Evolutionary conservation across 208 protist genomes (phyloP).

Genomic region (Trypanosoma theileri): DNA sequence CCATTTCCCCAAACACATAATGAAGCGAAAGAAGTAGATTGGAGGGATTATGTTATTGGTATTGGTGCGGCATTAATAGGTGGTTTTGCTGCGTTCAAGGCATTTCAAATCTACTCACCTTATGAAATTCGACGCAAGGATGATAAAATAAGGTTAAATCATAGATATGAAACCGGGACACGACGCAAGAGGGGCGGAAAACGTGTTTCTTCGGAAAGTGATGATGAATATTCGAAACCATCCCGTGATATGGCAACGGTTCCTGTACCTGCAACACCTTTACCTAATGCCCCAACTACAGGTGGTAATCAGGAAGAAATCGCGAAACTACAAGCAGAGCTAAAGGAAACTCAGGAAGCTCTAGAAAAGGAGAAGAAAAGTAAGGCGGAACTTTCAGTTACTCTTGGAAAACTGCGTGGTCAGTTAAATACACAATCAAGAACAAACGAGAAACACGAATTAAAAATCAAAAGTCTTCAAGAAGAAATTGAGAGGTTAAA

Average conservation of each 20-base stretch:
- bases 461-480: conserved; percentile 46
- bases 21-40: conserved; percentile 40
- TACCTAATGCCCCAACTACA: conserved; percentile 1
- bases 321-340: conserved; percentile 48
- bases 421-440: conserved; percentile 52
- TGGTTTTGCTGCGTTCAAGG: conserved; percentile 52
- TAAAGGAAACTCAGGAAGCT: conserved; percentile 68
- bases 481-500: conserved; percentile 38
- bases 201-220: conserved; percentile 26
- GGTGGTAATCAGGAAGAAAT: conserved; percentile 36
- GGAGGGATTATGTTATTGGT: conserved; percentile 81
- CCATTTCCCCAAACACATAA: conserved; percentile 27
- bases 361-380: conserved; percentile 65
- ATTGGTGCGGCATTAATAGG: conserved; percentile 53
- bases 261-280: conserved; percentile 25
- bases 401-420: conserved; percentile 50
- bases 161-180: neutral
- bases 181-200: neutral
- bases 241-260: conserved; percentile 15
- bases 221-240: neutral
- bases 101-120: conserved; percentile 75
- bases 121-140: conserved; percentile 80
- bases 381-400: conserved; percentile 60
- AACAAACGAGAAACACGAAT: conserved; percentile 57
- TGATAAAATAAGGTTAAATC: conserved; percentile 20